phyloP scores from a whole-genome alignment of 345 rosid species.

The Pistacia vera region DNA sequence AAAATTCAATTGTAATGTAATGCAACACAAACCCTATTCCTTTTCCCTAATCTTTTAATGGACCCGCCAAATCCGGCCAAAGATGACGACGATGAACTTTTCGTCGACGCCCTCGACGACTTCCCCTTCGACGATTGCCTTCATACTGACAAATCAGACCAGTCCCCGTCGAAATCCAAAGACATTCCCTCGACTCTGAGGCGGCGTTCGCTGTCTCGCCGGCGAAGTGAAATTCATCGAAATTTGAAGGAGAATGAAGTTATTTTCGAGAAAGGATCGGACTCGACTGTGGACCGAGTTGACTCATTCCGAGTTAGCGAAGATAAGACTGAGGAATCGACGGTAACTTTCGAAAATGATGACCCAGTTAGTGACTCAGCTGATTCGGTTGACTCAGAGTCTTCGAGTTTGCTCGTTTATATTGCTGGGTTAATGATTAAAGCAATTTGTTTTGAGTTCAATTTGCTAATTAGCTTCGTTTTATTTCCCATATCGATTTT shows the following conservation, averaged over 20 bases:
- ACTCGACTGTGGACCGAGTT: slow-evolving; percentile 21
- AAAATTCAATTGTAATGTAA: too few species aligned
- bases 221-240: slow-evolving; percentile 12
- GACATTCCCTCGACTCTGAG: slow-evolving; percentile 32
- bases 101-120: slow-evolving; percentile 62
- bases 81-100: slow-evolving; percentile 34
- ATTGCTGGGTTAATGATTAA: slow-evolving; percentile 55
- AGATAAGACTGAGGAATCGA: slow-evolving; percentile 30
- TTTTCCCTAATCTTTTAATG: slow-evolving; percentile 27
- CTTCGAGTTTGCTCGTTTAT: slow-evolving; percentile 39
- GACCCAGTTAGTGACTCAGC: slow-evolving; percentile 17
- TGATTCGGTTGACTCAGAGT: slow-evolving; percentile 11
- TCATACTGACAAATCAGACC: slow-evolving; percentile 29
- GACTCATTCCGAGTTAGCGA: slow-evolving; percentile 23
- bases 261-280: slow-evolving; percentile 22
- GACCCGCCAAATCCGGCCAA: slow-evolving; percentile 21
- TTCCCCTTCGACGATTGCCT: slow-evolving; percentile 55
- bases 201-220: slow-evolving; percentile 26
- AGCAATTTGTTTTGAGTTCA: slow-evolving; percentile 68
- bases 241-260: slow-evolving; percentile 34
- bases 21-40: background rate
- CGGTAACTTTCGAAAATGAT: slow-evolving; percentile 20
- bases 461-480: slow-evolving; percentile 46
- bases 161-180: slow-evolving; percentile 26
- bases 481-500: slow-evolving; percentile 48